Evolutionary conservation across 2,329 filamentous ascomycete species (phyloP), one percentile per base, ranked within the genome.

Genomic region (Nakataea oryzae): DNA sequence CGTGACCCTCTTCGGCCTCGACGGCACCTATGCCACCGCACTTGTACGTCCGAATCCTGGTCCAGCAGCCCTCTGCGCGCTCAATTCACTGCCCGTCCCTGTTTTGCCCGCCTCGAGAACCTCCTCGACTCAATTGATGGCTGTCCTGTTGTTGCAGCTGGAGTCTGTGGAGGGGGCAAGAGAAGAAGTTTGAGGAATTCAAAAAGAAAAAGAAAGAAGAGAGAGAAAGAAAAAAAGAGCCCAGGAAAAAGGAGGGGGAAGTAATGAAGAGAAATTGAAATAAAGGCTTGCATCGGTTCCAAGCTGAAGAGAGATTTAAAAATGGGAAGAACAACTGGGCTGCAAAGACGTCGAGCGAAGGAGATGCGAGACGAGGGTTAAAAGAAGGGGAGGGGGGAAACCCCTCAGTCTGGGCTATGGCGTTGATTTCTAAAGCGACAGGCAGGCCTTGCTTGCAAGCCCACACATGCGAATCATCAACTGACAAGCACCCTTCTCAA

Each of bases 21-120:
- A 97, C 79, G 95, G 95, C 78, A 97, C 93, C 75, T 99, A 99
- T 81, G 95, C 95, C 76, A 92, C 89, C 81, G 95, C 95, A 81
- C 85, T 99, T 87, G 95, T 99, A 93, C 77, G 91, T 69, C 5
- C 41, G 41, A 50, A 9, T 50, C 24, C 17, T n/a, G 21, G 41
- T 8, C 21, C 21, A 50, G 13, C 21, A 24, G 21, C 7, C 41
- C 41, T 17, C 21, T 9, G 21, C 21, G 41, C 9, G 41, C 21
- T 13, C 41, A 50, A 50, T 50, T 17, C 6, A 24, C 41, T 17
- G 7, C 21, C 41, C 41, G 11, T 50, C 8, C 41, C 41, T n/a
- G 41, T 50, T 24, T 2, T 50, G 21, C 6, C 21, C 21, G 17
- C 9, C 41, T 50, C 41, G 41, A 50, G 24, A 7, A 21, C 41